Evolutionary conservation across 306 rosid genomes (phyloP).

Genomic region (Rubus parviflorus): DNA sequence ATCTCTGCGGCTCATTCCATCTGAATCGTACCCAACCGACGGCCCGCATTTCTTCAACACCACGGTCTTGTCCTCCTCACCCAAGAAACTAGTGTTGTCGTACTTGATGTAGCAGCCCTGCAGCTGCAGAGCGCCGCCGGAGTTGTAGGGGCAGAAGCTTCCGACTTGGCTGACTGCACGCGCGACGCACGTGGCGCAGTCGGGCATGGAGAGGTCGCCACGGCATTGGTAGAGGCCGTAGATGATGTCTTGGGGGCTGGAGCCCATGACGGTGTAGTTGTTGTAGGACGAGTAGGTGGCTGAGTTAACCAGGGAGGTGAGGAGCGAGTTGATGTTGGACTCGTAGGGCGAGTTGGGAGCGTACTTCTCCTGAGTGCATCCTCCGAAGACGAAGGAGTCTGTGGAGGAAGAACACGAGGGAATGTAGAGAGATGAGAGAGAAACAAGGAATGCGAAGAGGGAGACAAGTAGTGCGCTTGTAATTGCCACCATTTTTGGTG

Average conservation of each 20-base stretch:
- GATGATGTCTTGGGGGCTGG: conserved; percentile 44
- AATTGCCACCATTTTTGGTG: background rate
- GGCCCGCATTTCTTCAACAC: conserved; percentile 81
- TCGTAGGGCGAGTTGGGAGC: conserved; percentile 58
- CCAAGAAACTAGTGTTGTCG: conserved; percentile 66
- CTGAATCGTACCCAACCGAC: conserved; percentile 45
- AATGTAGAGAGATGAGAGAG: conserved; percentile 11
- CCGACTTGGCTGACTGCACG: conserved; percentile 53
- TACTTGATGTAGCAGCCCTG: conserved; percentile 84
- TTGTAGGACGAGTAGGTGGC: conserved; percentile 87
- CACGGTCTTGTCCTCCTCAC: conserved; percentile 75
- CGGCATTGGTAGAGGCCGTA: conserved; percentile 94
- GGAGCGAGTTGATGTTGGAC: conserved; percentile 80
- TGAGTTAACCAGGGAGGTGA: conserved; percentile 78
- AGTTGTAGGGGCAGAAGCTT: conserved; percentile 40
- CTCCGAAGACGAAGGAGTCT: conserved; percentile 70
- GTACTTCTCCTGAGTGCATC: conserved; percentile 77
- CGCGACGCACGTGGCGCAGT: conserved; percentile 68
- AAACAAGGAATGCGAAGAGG: conserved; percentile 6
- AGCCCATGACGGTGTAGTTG: conserved; percentile 68
- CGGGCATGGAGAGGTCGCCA: conserved; percentile 85
- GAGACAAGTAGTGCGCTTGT: conserved; percentile 7
- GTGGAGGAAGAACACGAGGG: conserved; percentile 31
- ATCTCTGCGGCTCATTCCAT: conserved; percentile 50
- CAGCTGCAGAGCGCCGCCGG: conserved; percentile 79